Evolutionary conservation across 2,329 filamentous ascomycete species (phyloP).

Genomic region (Colletotrichum sp.): DNA sequence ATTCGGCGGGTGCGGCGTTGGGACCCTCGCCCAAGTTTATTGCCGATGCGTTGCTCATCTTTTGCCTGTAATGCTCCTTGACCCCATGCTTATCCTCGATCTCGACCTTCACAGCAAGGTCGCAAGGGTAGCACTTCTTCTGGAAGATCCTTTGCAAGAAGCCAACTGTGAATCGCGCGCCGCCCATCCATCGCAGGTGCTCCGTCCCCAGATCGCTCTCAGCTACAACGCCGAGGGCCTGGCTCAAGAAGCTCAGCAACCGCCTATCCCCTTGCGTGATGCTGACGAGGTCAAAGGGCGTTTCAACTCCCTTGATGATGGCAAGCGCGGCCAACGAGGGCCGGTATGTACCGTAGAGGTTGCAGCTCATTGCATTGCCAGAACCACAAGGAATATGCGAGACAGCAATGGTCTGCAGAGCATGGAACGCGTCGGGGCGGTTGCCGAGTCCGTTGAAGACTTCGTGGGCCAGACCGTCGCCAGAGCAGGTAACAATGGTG

Average conservation of each 20-base stretch:
- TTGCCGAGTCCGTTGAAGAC: slow-evolving; percentile 91
- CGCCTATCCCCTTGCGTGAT: slow-evolving; percentile 81
- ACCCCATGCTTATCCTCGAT: slow-evolving; percentile 77
- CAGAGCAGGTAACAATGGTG: slow-evolving; percentile 86
- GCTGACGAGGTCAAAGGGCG: slow-evolving; percentile 83
- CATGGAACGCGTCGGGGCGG: slow-evolving; percentile 75
- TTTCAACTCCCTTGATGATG: slow-evolving; percentile 87
- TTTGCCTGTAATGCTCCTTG: slow-evolving; percentile 71
- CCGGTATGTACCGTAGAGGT: slow-evolving; percentile 81
- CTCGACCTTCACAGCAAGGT: slow-evolving; percentile 84
- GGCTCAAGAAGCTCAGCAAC: slow-evolving; percentile 87
- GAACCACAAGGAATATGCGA: slow-evolving; percentile 90
- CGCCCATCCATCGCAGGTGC: slow-evolving; percentile 91
- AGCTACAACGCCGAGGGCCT: slow-evolving; percentile 87
- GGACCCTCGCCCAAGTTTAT: slow-evolving; percentile 30
- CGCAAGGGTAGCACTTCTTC: slow-evolving; percentile 84
- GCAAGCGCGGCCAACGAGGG: slow-evolving; percentile 79
- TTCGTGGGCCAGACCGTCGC: slow-evolving; percentile 90
- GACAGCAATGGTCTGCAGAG: slow-evolving; percentile 79
- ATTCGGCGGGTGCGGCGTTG: not conserved
- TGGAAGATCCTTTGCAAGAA: slow-evolving; percentile 78
- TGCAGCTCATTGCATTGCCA: slow-evolving; percentile 92
- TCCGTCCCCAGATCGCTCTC: slow-evolving; percentile 92
- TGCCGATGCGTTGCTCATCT: slow-evolving; percentile 39
- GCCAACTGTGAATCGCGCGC: slow-evolving; percentile 82